Evolutionary conservation across 2,329 filamentous ascomycete species (phyloP), one percentile per base, ranked within the genome.

Genomic region (Phoma sp.): DNA sequence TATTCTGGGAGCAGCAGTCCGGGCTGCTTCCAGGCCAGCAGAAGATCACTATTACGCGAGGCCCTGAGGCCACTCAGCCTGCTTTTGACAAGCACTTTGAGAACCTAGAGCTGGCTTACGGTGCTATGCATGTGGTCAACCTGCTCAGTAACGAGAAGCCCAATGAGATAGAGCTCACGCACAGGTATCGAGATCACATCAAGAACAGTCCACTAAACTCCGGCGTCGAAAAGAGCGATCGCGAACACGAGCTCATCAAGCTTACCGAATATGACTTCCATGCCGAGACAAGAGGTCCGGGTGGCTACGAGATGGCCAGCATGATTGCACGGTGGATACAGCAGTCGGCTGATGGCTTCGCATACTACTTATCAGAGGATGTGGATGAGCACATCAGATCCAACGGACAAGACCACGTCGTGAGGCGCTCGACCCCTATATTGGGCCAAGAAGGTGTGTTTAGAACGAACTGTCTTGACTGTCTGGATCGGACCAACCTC

Each of bases 61-160:
- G 93, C 12, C 84, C 86, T 0, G 93, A 97, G 70, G 95, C 95
- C 9, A 93, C 93, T 0, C 92, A 97, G 68, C 94, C 92, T 31
- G 92, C 95, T 1, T 98, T 99, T 71, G 88, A 98, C 76, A 96
- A 91, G 74, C 95, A 99, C 74, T 96, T 99, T 72, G 88, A 92
- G 36, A 85, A 88, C n/a, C 81, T 99, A 35, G 91, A 95, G 68
- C 81, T 91, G 52, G 87, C 87, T 39, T 99, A 99, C 70, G 94
- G 95, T 17, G 90, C 92, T 7, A 87, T 97, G 0, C 94, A 98
- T 73, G 86, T 98, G 13, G 87, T 99, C 51, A 98, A 99, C 72
- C 82, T 99, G 12, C 84, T 99, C n/a, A 97, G 92, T 71, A 90
- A 91, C 60, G 86, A 90, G 24, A 98, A 96, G 74, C 86, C 88